Percentiles rank a stretch among this genome's conserved stretches.
Conservation (phyloP, 148 eudicot genomes). For the Cornus florida region DNA sequence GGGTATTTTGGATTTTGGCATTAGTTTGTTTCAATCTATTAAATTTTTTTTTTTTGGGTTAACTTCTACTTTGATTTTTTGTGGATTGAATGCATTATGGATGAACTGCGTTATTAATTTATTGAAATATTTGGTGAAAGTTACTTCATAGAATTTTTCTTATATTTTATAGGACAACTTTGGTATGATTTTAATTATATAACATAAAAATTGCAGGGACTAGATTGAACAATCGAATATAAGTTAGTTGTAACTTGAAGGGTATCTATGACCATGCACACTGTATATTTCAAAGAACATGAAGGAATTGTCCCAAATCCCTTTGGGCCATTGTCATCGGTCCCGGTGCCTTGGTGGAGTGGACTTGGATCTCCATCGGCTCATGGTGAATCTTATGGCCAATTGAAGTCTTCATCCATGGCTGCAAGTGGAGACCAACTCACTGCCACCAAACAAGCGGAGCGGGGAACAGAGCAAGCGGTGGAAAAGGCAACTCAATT, state of each 20-base stretch:
- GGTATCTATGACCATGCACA: slow-evolving; percentile 23
- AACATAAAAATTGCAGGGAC: background rate
- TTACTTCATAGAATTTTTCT: background rate
- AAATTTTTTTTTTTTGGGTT: background rate
- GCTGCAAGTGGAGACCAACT: slow-evolving; percentile 14
- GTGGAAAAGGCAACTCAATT: slow-evolving; percentile 31
- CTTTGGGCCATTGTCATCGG: slow-evolving; percentile 14
- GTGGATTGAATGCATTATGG: background rate
- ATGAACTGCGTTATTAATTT: background rate
- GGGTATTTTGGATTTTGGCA: background rate
- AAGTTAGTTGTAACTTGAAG: background rate
- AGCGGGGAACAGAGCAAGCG: slow-evolving; percentile 1
- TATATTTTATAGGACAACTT: background rate
- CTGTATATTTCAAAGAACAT: slow-evolving; percentile 25
- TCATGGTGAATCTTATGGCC: slow-evolving; percentile 15
- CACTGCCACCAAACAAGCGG: slow-evolving; percentile 10
- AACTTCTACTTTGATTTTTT: background rate
- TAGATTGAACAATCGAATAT: background rate
- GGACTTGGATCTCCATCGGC: slow-evolving; percentile 22
- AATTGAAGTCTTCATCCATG: slow-evolving; percentile 15
- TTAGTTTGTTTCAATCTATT: no score
- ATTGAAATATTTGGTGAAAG: background rate
- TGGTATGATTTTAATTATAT: background rate
- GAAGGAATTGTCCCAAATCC: slow-evolving; percentile 23
- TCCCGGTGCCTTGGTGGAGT: slow-evolving; percentile 32